A percentile compares a stretch with the other conserved stretches of the same genome.
phyloP scores from a whole-genome alignment of 495 filamentous ascomycete genomes.

The Lindgomyces ingoldianus region DNA sequence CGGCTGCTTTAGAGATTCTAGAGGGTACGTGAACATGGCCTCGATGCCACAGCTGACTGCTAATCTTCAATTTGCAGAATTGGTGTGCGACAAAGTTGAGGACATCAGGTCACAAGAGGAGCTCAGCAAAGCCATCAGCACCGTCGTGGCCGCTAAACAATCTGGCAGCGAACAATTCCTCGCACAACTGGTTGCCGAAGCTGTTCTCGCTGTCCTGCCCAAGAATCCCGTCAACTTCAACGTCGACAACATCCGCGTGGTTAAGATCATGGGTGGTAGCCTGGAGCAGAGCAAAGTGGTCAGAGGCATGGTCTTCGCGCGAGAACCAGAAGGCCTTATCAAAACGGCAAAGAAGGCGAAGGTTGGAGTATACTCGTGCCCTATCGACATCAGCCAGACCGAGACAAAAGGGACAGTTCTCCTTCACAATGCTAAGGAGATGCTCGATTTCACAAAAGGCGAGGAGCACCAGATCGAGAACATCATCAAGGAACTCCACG shows the following conservation, averaged over 20 bases:
- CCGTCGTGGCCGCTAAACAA: slow-evolving; percentile 96
- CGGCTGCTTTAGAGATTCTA: slow-evolving; percentile 78
- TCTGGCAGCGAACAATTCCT: slow-evolving; percentile 87
- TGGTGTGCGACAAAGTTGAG: slow-evolving; percentile 86
- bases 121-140: slow-evolving; percentile 92
- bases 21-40: slow-evolving; percentile 61
- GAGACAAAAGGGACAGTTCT: slow-evolving; percentile 99
- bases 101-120: slow-evolving; percentile 76
- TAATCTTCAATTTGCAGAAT: slow-evolving; percentile 53
- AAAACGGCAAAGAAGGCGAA: slow-evolving; percentile 92
- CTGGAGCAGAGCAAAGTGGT: slow-evolving; percentile 91
- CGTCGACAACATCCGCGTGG: slow-evolving; percentile 97
- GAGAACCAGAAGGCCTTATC: slow-evolving; percentile 80
- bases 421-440: slow-evolving; percentile 94
- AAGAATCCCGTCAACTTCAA: slow-evolving; percentile 99
- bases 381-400: slow-evolving; percentile 93
- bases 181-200: slow-evolving; percentile 84
- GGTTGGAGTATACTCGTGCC: slow-evolving; percentile 94
- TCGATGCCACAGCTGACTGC: not conserved
- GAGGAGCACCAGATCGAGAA: slow-evolving; percentile 90
- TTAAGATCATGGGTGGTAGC: slow-evolving; percentile 99
- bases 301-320: slow-evolving; percentile 96
- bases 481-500: slow-evolving; percentile 90
- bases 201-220: slow-evolving; percentile 88
- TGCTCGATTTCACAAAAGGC: slow-evolving; percentile 96